Evolutionary conservation across 768 basidiomycete genomes (phyloP).

Genomic region (Agaricus blazei): DNA sequence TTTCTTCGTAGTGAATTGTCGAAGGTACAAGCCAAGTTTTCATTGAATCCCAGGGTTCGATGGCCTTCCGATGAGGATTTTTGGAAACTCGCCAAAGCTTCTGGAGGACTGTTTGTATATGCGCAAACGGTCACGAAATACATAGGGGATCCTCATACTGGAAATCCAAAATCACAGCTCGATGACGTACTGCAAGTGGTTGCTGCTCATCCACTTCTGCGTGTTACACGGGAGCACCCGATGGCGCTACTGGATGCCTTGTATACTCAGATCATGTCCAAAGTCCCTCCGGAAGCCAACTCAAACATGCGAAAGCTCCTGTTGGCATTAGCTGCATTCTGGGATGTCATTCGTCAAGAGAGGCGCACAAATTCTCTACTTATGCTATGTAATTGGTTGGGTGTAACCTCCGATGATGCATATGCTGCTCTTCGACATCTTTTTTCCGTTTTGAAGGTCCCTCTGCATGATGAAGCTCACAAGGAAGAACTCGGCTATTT

Average conservation of each 20-base stretch:
- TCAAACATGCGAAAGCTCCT: background rate
- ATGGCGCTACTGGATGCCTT: conserved; percentile 5
- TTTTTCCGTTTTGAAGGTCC: background rate
- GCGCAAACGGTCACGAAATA: background rate
- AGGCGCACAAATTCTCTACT: too few relatives aligned
- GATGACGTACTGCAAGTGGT: too few relatives aligned
- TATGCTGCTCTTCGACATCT: too few relatives aligned
- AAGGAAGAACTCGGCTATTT: background rate
- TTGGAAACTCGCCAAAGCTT: background rate
- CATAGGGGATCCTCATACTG: background rate
- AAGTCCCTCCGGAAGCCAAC: background rate
- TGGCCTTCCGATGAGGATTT: too few relatives aligned
- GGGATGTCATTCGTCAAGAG: too few relatives aligned
- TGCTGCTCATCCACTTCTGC: background rate
- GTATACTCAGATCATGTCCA: conserved; percentile 2
- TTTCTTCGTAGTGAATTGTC: too few relatives aligned
- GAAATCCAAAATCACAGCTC: background rate
- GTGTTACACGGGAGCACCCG: background rate
- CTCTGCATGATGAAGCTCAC: background rate
- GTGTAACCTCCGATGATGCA: background rate
- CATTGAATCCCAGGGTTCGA: too few relatives aligned
- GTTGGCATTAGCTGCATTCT: background rate
- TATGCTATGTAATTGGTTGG: background rate
- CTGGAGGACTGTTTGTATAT: background rate
- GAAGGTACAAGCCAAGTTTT: too few relatives aligned